Percentiles rank a stretch among this genome's conserved stretches.
Evolutionary conservation across 106 monocot species (phyloP).

Genomic region (Dioscorea dumetorum): DNA sequence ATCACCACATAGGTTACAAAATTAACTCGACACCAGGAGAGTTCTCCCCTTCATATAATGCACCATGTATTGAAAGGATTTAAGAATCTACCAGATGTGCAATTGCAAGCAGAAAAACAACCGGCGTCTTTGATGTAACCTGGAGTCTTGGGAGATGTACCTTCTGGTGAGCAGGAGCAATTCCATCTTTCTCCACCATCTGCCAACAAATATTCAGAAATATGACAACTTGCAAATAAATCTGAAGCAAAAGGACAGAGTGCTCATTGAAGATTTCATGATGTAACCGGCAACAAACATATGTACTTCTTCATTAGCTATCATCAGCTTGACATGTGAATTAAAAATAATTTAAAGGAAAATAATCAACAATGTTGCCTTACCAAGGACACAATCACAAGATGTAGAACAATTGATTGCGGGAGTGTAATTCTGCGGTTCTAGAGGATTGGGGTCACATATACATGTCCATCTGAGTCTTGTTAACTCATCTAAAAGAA

Average conservation of each 20-base stretch:
- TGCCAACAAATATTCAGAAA: neutral
- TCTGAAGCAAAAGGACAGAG: neutral
- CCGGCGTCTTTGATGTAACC: conserved; percentile 16
- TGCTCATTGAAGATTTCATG: neutral
- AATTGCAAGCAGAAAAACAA: conserved; percentile 79
- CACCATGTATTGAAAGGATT: neutral
- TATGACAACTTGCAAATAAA: no score
- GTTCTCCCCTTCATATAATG: no score
- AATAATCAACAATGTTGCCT: neutral
- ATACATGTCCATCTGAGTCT: conserved; percentile 44
- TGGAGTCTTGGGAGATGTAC: conserved; percentile 10
- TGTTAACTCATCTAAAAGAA: neutral
- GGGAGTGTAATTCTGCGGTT: conserved; percentile 10
- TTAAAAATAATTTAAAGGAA: neutral
- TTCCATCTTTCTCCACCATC: conserved; percentile 39
- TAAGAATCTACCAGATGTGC: conserved; percentile 52
- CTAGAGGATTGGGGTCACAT: conserved; percentile 30
- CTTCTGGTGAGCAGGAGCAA: conserved; percentile 45
- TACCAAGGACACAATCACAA: conserved; percentile 68
- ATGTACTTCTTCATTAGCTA: no score
- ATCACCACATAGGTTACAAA: neutral
- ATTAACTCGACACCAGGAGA: neutral
- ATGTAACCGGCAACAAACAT: no score
- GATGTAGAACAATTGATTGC: conserved; percentile 57
- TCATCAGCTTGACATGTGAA: no score